phyloP scores from a whole-genome alignment of 805 yeast genomes.

The Nakazawaea populi region DNA sequence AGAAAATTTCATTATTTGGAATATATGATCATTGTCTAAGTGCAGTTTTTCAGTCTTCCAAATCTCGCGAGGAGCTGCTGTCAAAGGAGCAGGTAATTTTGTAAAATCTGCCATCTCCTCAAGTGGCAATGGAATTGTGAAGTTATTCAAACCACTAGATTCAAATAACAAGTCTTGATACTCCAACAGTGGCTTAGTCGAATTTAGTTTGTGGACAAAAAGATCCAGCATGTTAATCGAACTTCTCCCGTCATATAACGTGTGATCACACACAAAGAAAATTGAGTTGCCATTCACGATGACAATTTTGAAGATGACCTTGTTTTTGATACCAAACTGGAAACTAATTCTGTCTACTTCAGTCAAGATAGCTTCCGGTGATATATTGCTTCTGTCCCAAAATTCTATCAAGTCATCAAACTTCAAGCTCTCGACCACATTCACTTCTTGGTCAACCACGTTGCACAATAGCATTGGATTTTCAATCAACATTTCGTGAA shows the following conservation, averaged over 20 bases:
- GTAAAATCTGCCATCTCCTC: not conserved
- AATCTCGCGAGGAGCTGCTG: not conserved
- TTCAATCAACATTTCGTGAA: not conserved
- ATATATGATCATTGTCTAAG: not conserved
- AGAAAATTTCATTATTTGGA: not conserved
- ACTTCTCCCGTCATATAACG: slow-evolving; percentile 7
- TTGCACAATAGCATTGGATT: slow-evolving; percentile 3
- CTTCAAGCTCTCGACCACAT: not conserved
- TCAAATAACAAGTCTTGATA: not conserved
- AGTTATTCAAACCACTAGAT: not conserved
- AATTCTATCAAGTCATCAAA: slow-evolving; percentile 4
- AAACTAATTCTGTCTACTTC: not conserved
- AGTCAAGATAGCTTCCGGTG: not conserved
- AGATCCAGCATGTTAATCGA: not conserved
- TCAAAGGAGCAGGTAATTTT: not conserved
- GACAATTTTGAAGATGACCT: slow-evolving; percentile 4
- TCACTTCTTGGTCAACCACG: not conserved
- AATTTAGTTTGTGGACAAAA: not conserved
- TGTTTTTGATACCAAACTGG: not conserved
- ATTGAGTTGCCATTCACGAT: slow-evolving; percentile 1
- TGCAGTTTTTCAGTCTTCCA: not conserved
- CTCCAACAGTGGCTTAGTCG: not conserved
- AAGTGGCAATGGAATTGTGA: not conserved
- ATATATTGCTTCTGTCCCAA: not conserved
- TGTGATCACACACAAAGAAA: slow-evolving; percentile 5